Conservation (phyloP, 139 green algal genomes). For the Parachlorella kessleri region DNA sequence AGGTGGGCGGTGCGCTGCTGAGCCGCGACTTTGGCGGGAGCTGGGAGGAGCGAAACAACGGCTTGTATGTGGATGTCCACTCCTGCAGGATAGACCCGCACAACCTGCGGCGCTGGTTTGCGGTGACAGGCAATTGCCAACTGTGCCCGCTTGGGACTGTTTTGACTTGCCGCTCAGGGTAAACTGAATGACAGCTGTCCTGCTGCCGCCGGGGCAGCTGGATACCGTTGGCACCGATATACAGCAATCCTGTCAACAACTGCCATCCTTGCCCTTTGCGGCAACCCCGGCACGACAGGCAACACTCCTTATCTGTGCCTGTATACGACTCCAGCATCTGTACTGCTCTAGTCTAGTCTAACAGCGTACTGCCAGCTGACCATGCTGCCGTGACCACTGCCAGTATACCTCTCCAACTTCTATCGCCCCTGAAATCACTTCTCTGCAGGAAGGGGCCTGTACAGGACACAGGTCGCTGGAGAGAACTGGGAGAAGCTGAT, state of each 20-base stretch:
- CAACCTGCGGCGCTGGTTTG: background rate
- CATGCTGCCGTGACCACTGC: too few species aligned
- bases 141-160: too few species aligned
- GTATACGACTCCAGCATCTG: background rate
- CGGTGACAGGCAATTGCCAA: conserved; percentile 21
- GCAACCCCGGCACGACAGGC: too few species aligned
- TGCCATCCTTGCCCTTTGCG: background rate
- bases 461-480: background rate
- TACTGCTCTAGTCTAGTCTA: too few species aligned
- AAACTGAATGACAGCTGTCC: too few species aligned
- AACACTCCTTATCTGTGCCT: too few species aligned
- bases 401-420: too few species aligned
- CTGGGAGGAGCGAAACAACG: conserved; percentile 4
- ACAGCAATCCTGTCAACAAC: background rate
- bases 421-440: too few species aligned
- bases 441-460: conserved; percentile 7
- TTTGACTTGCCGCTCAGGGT: too few species aligned
- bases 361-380: background rate
- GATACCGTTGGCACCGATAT: background rate
- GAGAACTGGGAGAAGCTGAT: background rate
- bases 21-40: too few species aligned
- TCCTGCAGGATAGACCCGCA: conserved; percentile 17
- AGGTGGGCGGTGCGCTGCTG: conserved; percentile 19
- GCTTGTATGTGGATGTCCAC: conserved; percentile 8
- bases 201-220: background rate